Evolutionary conservation across 2,329 filamentous ascomycete species (phyloP).

Genomic region (Boeremia exigua): DNA sequence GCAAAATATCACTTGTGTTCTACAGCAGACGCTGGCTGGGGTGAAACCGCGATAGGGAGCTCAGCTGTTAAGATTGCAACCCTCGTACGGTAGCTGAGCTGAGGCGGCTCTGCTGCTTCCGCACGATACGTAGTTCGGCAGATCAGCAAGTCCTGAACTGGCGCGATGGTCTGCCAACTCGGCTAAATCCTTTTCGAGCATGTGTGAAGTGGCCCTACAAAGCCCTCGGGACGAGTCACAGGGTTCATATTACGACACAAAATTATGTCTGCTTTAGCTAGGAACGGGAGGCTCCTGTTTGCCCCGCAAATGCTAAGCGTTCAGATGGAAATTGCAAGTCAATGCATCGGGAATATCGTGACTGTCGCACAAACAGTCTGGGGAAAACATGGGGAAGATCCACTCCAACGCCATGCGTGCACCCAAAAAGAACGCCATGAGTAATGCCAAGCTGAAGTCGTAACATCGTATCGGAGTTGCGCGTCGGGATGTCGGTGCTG

Average conservation of each 20-base stretch:
- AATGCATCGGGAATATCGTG: not conserved
- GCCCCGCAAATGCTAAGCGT: slow-evolving; percentile 7
- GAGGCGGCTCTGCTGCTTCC: slow-evolving; percentile 18
- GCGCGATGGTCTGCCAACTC: not conserved
- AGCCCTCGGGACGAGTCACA: slow-evolving; percentile 3
- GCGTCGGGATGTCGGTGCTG: not conserved
- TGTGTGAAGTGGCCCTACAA: not conserved
- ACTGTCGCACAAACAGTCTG: slow-evolving; percentile 1
- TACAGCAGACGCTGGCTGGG: slow-evolving; percentile 8
- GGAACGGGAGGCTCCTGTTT: slow-evolving; percentile 1
- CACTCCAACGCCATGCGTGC: slow-evolving; percentile 2
- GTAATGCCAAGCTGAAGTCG: slow-evolving; percentile 18
- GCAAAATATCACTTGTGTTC: not conserved
- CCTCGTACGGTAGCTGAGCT: too few relatives aligned
- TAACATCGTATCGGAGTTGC: slow-evolving; percentile 7
- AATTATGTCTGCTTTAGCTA: not conserved
- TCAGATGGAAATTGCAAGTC: not conserved
- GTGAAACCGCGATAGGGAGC: not conserved
- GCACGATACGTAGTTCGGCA: not conserved
- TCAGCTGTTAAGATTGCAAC: not conserved
- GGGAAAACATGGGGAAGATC: slow-evolving; percentile 15
- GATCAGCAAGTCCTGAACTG: slow-evolving; percentile 3
- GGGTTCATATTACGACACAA: slow-evolving; percentile 4
- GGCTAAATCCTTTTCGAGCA: not conserved
- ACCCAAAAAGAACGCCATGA: slow-evolving; percentile 12